These are phyloP conservation scores for Geotrichum candidum DNA, from an alignment of 1,139 yeast species.

Conservation along the genomic window DNA sequence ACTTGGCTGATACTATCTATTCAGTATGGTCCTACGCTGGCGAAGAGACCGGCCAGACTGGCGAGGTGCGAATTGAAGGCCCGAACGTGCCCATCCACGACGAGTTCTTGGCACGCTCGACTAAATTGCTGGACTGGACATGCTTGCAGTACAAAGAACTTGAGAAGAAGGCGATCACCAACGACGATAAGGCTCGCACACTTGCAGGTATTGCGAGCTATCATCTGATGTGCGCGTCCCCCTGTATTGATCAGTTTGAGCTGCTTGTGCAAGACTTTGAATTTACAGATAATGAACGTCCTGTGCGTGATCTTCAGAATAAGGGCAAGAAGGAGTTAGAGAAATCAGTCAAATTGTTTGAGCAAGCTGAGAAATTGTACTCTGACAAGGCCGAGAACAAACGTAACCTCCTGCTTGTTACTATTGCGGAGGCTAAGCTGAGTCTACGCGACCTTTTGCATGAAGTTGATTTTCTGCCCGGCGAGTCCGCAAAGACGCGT, in stretches of 20 bases:
- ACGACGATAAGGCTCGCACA: background rate
- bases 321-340: constrained; percentile 47
- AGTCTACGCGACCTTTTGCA: constrained; percentile 58
- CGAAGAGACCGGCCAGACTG: background rate
- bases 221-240: background rate
- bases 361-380: constrained; percentile 52
- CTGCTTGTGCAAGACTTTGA: background rate
- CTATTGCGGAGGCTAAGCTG: constrained; percentile 76
- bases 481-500: background rate
- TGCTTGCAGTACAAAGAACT: constrained; percentile 33
- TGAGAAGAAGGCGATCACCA: constrained; percentile 38
- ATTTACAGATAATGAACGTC: constrained; percentile 11
- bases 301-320: constrained; percentile 41
- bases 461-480: background rate
- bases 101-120: background rate
- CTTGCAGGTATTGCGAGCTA: background rate
- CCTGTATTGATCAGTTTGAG: background rate
- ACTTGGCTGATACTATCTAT: background rate
- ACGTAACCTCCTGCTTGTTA: constrained; percentile 68
- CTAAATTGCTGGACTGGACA: background rate
- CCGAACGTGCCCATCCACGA: background rate
- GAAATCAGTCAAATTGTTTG: constrained; percentile 54
- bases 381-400: constrained; percentile 53
- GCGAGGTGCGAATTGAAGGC: background rate
- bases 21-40: background rate